These are phyloP conservation scores for Fusarium sp. DNA, from an alignment of 2,329 filamentous ascomycete species.

Conservation along the genomic window DNA sequence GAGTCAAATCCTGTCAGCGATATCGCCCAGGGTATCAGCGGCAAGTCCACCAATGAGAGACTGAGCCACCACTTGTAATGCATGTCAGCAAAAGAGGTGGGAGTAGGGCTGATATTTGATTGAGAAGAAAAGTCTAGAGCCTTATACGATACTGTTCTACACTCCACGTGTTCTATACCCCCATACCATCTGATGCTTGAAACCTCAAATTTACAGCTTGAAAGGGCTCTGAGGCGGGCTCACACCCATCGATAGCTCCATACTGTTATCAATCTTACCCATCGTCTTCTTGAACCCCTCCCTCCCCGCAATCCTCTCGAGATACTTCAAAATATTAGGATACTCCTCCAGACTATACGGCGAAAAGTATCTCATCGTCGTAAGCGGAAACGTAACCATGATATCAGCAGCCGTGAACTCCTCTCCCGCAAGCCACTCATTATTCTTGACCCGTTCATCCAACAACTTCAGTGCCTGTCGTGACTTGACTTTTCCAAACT, in stretches of 20 bases:
- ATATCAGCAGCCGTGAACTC: slow-evolving; percentile 73
- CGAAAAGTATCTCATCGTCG: slow-evolving; percentile 67
- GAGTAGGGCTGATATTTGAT: not conserved
- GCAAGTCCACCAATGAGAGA: not conserved
- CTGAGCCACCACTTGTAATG: not conserved
- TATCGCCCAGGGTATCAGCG: rapidly evolving
- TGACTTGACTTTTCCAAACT: slow-evolving; percentile 48
- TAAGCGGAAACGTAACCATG: slow-evolving; percentile 69
- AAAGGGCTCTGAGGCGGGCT: slow-evolving; percentile 29
- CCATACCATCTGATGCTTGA: rapidly evolving
- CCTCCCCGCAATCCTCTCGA: slow-evolving; percentile 55
- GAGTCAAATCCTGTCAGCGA: not conserved
- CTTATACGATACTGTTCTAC: rapidly evolving
- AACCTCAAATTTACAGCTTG: not conserved
- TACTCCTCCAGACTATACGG: slow-evolving; percentile 55
- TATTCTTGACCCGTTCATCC: slow-evolving; percentile 58
- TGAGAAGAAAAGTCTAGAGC: not conserved
- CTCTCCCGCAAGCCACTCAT: slow-evolving; percentile 66
- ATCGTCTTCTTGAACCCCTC: slow-evolving; percentile 59
- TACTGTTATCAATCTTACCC: slow-evolving; percentile 59
- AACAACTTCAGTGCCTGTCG: slow-evolving; percentile 57
- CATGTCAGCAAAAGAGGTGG: not conserved
- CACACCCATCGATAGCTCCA: slow-evolving; percentile 48
- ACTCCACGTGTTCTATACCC: not conserved
- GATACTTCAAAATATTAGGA: slow-evolving; percentile 55